A percentile compares a stretch with the other conserved stretches of the same genome.
These are phyloP conservation scores for Komagataella pastoris DNA, from an alignment of 805 yeast species.

Conservation along the genomic window DNA sequence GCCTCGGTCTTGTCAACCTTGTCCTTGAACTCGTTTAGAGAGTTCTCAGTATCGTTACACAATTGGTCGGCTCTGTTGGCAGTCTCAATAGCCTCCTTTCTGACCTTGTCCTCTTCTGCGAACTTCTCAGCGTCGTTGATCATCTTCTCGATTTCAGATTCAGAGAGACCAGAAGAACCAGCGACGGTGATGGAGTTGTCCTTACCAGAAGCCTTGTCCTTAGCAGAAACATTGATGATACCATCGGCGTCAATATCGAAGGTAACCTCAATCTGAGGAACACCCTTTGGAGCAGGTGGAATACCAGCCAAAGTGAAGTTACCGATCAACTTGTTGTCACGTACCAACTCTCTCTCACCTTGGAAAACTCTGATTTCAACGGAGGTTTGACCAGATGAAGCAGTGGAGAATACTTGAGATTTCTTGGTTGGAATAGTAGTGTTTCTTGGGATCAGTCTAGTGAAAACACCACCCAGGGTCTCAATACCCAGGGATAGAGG, in stretches of 20 bases:
- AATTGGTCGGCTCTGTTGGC: conserved; percentile 70
- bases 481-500: conserved; percentile 92
- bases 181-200: conserved; percentile 64
- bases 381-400: conserved; percentile 92
- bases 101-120: conserved; percentile 44
- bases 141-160: conserved; percentile 50
- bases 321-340: conserved; percentile 96
- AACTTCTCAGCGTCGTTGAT: conserved; percentile 53
- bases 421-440: conserved; percentile 95
- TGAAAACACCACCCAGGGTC: conserved; percentile 96
- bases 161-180: conserved; percentile 58
- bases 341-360: conserved; percentile 97
- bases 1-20: conserved; percentile 36
- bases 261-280: conserved; percentile 87
- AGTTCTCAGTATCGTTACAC: conserved; percentile 80
- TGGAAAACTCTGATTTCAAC: conserved; percentile 97
- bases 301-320: conserved; percentile 92
- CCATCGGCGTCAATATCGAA: conserved; percentile 97
- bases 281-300: conserved; percentile 93
- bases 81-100: conserved; percentile 51
- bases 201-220: conserved; percentile 66
- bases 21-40: conserved; percentile 65
- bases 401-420: conserved; percentile 92
- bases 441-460: conserved; percentile 82
- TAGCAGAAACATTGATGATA: conserved; percentile 67